phyloP scores from a whole-genome alignment of 495 filamentous ascomycete genomes.

The Penicillium subrubescens region DNA sequence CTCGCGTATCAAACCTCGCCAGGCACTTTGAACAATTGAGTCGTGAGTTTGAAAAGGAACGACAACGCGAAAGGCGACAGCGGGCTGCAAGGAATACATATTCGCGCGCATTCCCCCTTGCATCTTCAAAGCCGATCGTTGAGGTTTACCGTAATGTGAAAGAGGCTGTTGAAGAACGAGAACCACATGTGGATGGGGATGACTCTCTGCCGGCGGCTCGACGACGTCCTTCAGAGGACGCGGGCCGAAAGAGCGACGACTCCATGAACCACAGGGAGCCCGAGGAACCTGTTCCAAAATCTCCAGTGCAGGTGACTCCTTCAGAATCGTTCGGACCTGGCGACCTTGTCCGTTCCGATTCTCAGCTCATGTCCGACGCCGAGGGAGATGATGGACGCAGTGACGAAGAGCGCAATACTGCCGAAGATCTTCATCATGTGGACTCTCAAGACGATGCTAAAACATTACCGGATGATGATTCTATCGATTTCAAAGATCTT shows the following conservation, averaged over 20 bases:
- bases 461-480: conserved; percentile 56
- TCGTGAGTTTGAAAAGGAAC: conserved; percentile 94
- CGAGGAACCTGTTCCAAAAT: conserved; percentile 17
- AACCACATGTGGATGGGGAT: conserved; percentile 69
- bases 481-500: conserved; percentile 67
- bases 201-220: conserved; percentile 35
- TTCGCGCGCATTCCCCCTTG: conserved; percentile 81
- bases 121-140: conserved; percentile 93
- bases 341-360: conserved; percentile 49
- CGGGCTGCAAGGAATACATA: conserved; percentile 78
- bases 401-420: conserved; percentile 65
- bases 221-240: conserved; percentile 30
- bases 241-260: conserved; percentile 34
- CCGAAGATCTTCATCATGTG: conserved; percentile 67
- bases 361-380: conserved; percentile 62
- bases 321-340: conserved; percentile 53
- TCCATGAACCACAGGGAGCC: conserved; percentile 26
- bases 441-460: conserved; percentile 65
- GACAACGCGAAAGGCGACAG: conserved; percentile 80
- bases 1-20: conserved; percentile 82
- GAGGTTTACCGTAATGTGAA: conserved; percentile 92
- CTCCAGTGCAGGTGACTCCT: conserved; percentile 27
- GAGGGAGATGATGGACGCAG: conserved; percentile 65
- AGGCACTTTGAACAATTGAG: conserved; percentile 96
- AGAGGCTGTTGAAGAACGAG: conserved; percentile 85